Percentiles rank a stretch among this genome's conserved stretches.
Conservation (phyloP, 2,329 filamentous ascomycete species). For the Pyrenochaeta sp. region DNA sequence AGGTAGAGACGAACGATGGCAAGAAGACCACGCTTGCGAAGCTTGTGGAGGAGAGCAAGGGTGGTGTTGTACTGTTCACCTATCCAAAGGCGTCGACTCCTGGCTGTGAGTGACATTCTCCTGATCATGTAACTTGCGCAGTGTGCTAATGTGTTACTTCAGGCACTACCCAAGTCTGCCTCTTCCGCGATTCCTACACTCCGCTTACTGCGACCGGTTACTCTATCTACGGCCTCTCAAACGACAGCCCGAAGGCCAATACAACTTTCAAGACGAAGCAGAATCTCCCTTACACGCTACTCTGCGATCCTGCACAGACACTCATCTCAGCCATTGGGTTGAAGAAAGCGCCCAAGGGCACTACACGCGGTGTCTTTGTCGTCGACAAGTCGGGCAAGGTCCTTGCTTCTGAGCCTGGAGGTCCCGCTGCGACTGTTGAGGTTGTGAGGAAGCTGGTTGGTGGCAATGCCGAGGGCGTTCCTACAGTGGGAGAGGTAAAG, state of each 20-base stretch:
- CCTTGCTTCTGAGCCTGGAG: constrained; percentile 75
- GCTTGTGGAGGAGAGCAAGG: constrained; percentile 82
- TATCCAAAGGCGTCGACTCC: constrained; percentile 95
- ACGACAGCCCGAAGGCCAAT: constrained; percentile 89
- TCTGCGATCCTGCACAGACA: constrained; percentile 79
- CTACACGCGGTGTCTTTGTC: constrained; percentile 86
- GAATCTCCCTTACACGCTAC: constrained; percentile 83
- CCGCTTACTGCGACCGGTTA: constrained; percentile 80
- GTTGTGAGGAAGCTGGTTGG: constrained; percentile 74
- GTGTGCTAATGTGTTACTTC: constrained; percentile 16
- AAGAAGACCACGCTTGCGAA: constrained; percentile 79
- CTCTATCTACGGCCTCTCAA: constrained; percentile 87
- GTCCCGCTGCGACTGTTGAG: constrained; percentile 79
- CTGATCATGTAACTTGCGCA: neutral
- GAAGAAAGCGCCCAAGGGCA: constrained; percentile 83
- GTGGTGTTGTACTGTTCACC: constrained; percentile 90
- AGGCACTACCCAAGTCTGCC: constrained; percentile 93
- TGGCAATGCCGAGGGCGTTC: constrained; percentile 38
- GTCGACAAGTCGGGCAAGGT: constrained; percentile 84
- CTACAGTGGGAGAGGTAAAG: constrained; percentile 39
- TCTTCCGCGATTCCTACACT: constrained; percentile 87
- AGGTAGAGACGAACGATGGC: constrained; percentile 87
- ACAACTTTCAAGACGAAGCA: constrained; percentile 93
- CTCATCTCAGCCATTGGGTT: constrained; percentile 89
- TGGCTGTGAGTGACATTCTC: constrained; percentile 74